Evolutionary conservation across 768 basidiomycete species (phyloP), one percentile per base, ranked within the genome.

Genomic region (Clitopilus passeckerianus): DNA sequence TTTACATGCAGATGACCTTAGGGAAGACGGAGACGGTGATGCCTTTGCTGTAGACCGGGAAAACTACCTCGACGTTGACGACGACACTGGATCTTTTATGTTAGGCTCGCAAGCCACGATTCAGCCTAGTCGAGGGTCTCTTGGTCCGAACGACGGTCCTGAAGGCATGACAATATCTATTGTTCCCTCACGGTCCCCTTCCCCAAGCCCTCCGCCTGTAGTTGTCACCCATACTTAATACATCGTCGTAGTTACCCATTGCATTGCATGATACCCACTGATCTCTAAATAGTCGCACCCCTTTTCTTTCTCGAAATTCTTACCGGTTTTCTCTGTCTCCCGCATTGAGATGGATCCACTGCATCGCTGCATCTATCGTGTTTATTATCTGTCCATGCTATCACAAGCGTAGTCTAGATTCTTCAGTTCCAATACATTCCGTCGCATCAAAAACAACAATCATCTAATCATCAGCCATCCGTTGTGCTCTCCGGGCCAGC

Each of bases 401-500:
- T 24, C 55, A 54, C 59, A 61, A 12, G 55, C 54, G 57, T 58
- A 43, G 34, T 59, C 35, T 60, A 59, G 59, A 62, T 37, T 59
- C 24, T 46, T 54, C 53, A 58, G 58, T 61, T 56, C 37, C 53
- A 24, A 59, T 60, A 60, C 57, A 34, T 46, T 56, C 59, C 56
- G 52, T 59, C 56, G 55, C 63, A 63, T 65, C 61, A 61, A 20
- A 56, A 22, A 59, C 34, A 54, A 57, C n/a, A n/a, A n/a, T 16
- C 2, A 35, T 60, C 50, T 23, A 73, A 64, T 80, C 77, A 43
- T 83, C 82, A 18, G 75, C 75, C 63, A 84, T 78, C 66, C 75
- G 79, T 69, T 93, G 90, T 1, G 91, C 90, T 23, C 91, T 86
- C 70, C 79, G 90, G 20, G 90, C 90, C 58, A 93, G 72, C 91